These are phyloP conservation scores for Xerocomellus chrysenteron DNA, from an alignment of 768 basidiomycete genomes.

Conservation along the genomic window DNA sequence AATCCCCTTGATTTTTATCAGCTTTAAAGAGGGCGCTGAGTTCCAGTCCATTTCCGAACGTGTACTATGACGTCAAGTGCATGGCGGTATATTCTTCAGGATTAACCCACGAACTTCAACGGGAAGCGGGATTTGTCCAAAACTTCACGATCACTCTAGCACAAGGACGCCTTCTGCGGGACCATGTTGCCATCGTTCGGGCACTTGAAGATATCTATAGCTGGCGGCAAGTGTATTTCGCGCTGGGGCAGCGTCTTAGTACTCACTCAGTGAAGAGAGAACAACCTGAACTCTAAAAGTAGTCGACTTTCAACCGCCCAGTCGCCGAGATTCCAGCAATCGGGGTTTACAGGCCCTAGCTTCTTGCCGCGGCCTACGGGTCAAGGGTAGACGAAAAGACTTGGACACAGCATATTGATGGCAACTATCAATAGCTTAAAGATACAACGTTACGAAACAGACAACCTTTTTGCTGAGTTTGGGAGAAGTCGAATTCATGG, in stretches of 20 bases:
- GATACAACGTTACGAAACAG: slow-evolving; percentile 5
- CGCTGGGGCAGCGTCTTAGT: neutral
- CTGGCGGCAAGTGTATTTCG: slow-evolving; percentile 29
- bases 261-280: slow-evolving; percentile 27
- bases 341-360: slow-evolving; percentile 30
- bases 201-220: slow-evolving; percentile 42
- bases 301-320: slow-evolving; percentile 34
- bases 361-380: slow-evolving; percentile 16
- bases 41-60: too few species aligned
- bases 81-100: neutral
- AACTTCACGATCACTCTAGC: slow-evolving; percentile 12
- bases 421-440: neutral
- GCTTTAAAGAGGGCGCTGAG: too few species aligned
- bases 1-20: too few species aligned
- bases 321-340: slow-evolving; percentile 31
- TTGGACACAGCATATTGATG: neutral
- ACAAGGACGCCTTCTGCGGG: slow-evolving; percentile 24
- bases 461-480: slow-evolving; percentile 5
- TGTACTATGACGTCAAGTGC: too few species aligned
- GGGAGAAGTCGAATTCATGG: slow-evolving; percentile 17
- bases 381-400: neutral
- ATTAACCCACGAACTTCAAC: slow-evolving; percentile 10
- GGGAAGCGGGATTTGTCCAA: neutral
- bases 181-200: slow-evolving; percentile 24
- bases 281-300: slow-evolving; percentile 33